phyloP scores from a whole-genome alignment of 2,329 filamentous ascomycete species.

The Apiospora koreana region DNA sequence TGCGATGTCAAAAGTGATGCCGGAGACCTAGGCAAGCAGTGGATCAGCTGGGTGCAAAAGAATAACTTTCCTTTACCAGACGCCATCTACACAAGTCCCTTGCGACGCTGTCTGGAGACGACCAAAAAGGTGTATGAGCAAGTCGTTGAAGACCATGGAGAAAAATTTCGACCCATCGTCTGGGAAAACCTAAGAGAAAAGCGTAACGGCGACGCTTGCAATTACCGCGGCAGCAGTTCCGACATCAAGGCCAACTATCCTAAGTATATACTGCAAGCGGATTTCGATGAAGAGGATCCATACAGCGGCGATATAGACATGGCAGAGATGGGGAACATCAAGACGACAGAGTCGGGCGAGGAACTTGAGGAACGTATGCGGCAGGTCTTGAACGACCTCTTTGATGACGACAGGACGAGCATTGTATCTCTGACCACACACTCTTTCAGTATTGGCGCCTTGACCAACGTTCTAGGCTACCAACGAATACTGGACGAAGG shows the following conservation, averaged over 20 bases:
- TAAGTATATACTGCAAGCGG: background rate
- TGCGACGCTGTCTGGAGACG: constrained; percentile 18
- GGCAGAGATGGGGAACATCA: background rate
- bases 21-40: constrained; percentile 11
- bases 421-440: background rate
- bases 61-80: constrained; percentile 15
- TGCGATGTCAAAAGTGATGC: background rate
- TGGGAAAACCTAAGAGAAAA: constrained; percentile 21
- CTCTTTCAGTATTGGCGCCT: background rate
- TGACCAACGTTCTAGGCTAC: background rate
- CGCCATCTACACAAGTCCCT: constrained; percentile 19
- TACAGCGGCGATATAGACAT: background rate
- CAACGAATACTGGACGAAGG: background rate
- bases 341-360: background rate
- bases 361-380: background rate
- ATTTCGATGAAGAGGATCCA: background rate
- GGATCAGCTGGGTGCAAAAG: background rate
- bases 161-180: constrained; percentile 15
- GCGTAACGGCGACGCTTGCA: constrained; percentile 21
- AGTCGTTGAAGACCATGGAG: background rate
- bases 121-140: constrained; percentile 13
- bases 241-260: background rate
- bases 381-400: background rate
- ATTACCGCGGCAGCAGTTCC: constrained; percentile 11
- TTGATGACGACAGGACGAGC: background rate